Evolutionary conservation across 768 basidiomycete species (phyloP), one percentile per base, ranked within the genome.

Genomic region (Suillus placidus): DNA sequence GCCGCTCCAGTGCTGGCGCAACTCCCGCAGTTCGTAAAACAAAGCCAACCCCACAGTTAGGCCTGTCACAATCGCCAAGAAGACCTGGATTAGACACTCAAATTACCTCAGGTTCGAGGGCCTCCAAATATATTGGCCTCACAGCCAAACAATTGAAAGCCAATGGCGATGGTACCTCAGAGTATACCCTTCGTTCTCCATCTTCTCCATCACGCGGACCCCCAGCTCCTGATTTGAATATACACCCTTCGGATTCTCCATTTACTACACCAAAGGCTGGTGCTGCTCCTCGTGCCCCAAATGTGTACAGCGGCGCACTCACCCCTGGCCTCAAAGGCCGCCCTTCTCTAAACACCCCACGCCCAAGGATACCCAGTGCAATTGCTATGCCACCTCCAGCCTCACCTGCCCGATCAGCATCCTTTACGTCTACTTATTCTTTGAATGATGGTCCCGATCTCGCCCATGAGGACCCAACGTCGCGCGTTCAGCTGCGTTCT

Each of bases 51-150:
- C 74, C 64, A 73, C 71, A 66, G 68, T 75, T 61, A 51, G 79
- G 69, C 64, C 81, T 62, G 71, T 65, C 76, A 79, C 72, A 79
- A 80, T 69, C 47, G 63, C 67, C 47, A 69, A 66, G 13, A 61
- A 65, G 38, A 43, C 72, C 76, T 52, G 55, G 66, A 7, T 69
- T 74, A 38, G 78, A 80, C 62, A 67, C 75, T 37, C 80, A 79
- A 65, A 88, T 95, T 65, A 93, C 94, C 4, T 88, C 88, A 7
- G 94, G 94, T 4, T 93, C 93, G 3, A 83, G 94, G 54, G 94
- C 94, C 12, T 90, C 91, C 51, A 92, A 90, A 75, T 95, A 95
- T 73, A 81, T 90, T 38, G 87, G 88, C 18, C 87, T 95, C 85
- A 95, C 93, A 1, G 94, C 94, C 0, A 87, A 90, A 72, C 92